These are phyloP conservation scores for Blastocystis sp. DNA, from an alignment of 352 stramenopile genomes.

Conservation along the genomic window DNA sequence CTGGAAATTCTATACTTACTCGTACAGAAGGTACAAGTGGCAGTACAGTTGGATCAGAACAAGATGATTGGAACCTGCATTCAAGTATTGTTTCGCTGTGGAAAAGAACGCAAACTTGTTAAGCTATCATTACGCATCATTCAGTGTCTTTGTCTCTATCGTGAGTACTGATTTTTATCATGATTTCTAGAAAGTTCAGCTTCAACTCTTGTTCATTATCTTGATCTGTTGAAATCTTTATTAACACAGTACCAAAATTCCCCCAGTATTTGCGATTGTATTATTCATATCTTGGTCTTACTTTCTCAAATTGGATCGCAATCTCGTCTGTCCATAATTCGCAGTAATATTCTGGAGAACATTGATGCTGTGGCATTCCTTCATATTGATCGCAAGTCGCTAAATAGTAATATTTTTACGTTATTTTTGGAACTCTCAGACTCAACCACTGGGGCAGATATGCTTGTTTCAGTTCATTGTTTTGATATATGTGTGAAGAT, in stretches of 20 bases:
- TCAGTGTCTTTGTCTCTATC: not conserved
- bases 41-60: not conserved
- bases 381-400: not conserved
- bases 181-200: not conserved
- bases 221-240: not conserved
- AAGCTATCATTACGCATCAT: constrained; percentile 32
- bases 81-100: constrained; percentile 17
- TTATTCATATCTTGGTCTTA: constrained; percentile 26
- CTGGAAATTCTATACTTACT: not conserved
- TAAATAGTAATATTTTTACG: constrained; percentile 14
- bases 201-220: constrained; percentile 29
- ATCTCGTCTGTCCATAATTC: constrained; percentile 23
- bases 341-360: constrained; percentile 4
- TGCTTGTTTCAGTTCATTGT: not conserved
- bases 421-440: not conserved
- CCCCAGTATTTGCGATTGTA: not conserved
- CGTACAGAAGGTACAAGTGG: not conserved
- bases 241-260: constrained; percentile 1
- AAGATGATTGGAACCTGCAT: constrained; percentile 37
- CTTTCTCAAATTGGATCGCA: constrained; percentile 33
- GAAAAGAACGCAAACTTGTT: not conserved
- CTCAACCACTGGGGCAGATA: not conserved
- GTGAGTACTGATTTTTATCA: not conserved
- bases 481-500: constrained; percentile 14
- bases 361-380: constrained; percentile 12